These are phyloP conservation scores for Globisporangium camurandrum DNA, from an alignment of 352 stramenopile species.

Conservation along the genomic window DNA sequence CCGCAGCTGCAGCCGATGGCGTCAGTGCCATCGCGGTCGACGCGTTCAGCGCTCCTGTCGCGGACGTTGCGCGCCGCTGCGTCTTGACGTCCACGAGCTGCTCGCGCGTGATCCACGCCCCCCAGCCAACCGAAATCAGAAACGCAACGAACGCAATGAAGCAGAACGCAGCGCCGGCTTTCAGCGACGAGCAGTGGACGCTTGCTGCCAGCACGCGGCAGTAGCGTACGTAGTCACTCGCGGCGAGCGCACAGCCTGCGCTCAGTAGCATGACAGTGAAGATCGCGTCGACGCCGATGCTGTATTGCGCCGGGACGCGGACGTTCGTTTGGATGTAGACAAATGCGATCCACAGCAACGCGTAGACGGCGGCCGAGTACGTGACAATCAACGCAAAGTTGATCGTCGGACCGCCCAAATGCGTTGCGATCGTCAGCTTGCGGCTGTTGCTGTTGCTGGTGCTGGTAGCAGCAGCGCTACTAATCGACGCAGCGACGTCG, in stretches of 20 bases:
- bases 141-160: slow-evolving; percentile 59
- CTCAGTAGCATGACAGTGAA: slow-evolving; percentile 71
- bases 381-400: slow-evolving; percentile 60
- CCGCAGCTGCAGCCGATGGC: background rate
- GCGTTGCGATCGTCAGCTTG: slow-evolving; percentile 39
- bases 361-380: slow-evolving; percentile 49
- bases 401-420: slow-evolving; percentile 45
- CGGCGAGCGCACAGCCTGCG: slow-evolving; percentile 45
- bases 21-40: background rate
- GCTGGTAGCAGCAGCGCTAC: background rate
- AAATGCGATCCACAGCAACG: slow-evolving; percentile 35
- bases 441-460: background rate
- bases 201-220: slow-evolving; percentile 29
- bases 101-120: slow-evolving; percentile 30
- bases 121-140: slow-evolving; percentile 49
- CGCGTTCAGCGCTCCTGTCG: background rate
- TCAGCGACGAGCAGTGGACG: slow-evolving; percentile 45
- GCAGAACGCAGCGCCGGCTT: slow-evolving; percentile 37
- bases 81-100: slow-evolving; percentile 6
- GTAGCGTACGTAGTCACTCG: slow-evolving; percentile 62
- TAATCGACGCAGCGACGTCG: slow-evolving; percentile 15
- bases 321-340: slow-evolving; percentile 25
- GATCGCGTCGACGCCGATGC: slow-evolving; percentile 41
- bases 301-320: slow-evolving; percentile 32
- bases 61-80: background rate